A percentile compares a stretch with the other conserved stretches of the same genome.
These are phyloP conservation scores for Diplodia sapinea DNA, from an alignment of 2,329 filamentous ascomycete genomes.

Conservation along the genomic window DNA sequence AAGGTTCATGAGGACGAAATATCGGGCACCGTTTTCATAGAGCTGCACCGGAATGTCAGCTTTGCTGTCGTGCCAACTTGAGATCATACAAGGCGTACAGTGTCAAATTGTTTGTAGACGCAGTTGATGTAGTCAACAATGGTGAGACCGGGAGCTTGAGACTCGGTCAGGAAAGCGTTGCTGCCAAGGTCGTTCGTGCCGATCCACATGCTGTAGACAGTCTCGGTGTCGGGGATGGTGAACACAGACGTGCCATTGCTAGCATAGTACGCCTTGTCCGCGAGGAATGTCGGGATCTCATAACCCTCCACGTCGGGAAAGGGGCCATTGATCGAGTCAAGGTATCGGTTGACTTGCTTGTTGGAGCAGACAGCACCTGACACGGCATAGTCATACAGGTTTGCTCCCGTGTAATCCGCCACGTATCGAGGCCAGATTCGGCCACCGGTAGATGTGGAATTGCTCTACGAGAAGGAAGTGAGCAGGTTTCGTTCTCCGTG, in stretches of 20 bases:
- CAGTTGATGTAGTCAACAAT: conserved; percentile 71
- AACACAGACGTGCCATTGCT: conserved; percentile 49
- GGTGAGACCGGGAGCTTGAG: conserved; percentile 63
- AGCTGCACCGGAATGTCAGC: conserved; percentile 54
- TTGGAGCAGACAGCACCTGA: conserved; percentile 76
- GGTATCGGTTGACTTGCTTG: conserved; percentile 64
- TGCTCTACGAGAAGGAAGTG: conserved; percentile 42
- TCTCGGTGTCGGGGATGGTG: conserved; percentile 59
- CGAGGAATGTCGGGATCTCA: conserved; percentile 55
- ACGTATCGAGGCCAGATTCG: conserved; percentile 73
- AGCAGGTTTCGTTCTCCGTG: background rate
- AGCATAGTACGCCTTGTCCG: conserved; percentile 45
- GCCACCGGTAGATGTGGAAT: conserved; percentile 67
- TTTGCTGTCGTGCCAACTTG: conserved; percentile 49
- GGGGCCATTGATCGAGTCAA: conserved; percentile 56
- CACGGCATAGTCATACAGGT: conserved; percentile 71
- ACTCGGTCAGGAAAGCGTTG: conserved; percentile 69
- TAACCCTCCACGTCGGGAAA: conserved; percentile 64
- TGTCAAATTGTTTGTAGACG: conserved; percentile 56
- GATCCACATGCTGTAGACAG: conserved; percentile 79
- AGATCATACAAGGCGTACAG: conserved; percentile 33
- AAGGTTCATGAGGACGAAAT: conserved; percentile 74
- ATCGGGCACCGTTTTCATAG: conserved; percentile 69
- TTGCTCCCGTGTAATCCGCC: conserved; percentile 62
- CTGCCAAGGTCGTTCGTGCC: conserved; percentile 79